Conservation (phyloP, 805 yeast genomes). For the Starmerella etchellsii region DNA sequence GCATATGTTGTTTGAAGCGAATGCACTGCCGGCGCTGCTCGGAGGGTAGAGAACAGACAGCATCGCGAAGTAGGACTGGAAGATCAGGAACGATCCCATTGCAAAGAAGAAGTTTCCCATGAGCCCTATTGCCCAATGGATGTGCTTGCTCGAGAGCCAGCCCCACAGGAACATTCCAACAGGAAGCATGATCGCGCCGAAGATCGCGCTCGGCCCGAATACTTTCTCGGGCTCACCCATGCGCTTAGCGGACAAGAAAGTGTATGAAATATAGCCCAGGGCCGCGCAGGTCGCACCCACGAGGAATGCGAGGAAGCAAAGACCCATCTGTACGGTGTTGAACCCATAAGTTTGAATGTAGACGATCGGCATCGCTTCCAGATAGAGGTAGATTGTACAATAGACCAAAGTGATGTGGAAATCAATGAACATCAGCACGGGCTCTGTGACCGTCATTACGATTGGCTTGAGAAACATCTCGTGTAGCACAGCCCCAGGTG, state of each 20-base stretch:
- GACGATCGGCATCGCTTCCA: conserved; percentile 51
- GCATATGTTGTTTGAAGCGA: conserved; percentile 42
- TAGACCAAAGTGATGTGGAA: conserved; percentile 41
- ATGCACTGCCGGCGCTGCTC: conserved; percentile 42
- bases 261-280: conserved; percentile 4
- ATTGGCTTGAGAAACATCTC: conserved; percentile 29
- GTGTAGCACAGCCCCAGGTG: conserved; percentile 4
- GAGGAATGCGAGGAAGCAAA: conserved; percentile 35
- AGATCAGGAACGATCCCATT: conserved; percentile 33
- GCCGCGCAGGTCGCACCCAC: conserved; percentile 37
- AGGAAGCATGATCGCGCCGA: conserved; percentile 35
- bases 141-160: conserved; percentile 36
- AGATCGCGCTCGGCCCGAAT: conserved; percentile 26
- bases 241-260: background rate
- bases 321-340: conserved; percentile 36
- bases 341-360: conserved; percentile 36
- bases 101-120: conserved; percentile 34
- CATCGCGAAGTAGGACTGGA: conserved; percentile 42
- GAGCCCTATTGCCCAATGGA: conserved; percentile 42
- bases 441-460: conserved; percentile 39
- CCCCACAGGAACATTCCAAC: conserved; percentile 45
- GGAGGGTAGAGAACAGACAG: conserved; percentile 38
- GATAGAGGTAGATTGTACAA: conserved; percentile 42
- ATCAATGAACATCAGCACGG: conserved; percentile 42
- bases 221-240: conserved; percentile 12